Evolutionary conservation across 2,329 filamentous ascomycete species (phyloP).

Genomic region (Pyricularia pennisetigena): DNA sequence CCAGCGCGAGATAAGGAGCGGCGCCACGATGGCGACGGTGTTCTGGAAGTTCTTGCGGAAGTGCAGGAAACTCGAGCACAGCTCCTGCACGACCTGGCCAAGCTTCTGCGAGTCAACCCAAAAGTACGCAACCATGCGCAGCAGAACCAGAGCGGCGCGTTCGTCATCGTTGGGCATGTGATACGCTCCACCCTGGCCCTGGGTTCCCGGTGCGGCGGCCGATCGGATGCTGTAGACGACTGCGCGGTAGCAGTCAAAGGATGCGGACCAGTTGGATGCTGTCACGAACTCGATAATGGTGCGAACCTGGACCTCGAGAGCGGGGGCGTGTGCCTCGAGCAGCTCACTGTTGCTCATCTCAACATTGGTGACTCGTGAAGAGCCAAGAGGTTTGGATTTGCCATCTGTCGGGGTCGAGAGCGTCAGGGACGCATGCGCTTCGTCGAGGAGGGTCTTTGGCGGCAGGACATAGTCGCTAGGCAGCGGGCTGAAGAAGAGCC

Average conservation of each 20-base stretch:
- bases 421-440: conserved; percentile 20
- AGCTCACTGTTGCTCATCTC: conserved; percentile 21
- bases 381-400: not conserved
- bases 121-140: conserved; percentile 51
- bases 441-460: conserved; percentile 46
- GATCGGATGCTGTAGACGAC: conserved; percentile 41
- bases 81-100: conserved; percentile 51
- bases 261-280: conserved; percentile 51
- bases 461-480: conserved; percentile 47
- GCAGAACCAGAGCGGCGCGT: conserved; percentile 37
- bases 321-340: conserved; percentile 25
- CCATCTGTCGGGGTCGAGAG: not conserved
- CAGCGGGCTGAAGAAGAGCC: conserved; percentile 46
- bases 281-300: conserved; percentile 53
- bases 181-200: conserved; percentile 26
- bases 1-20: conserved; percentile 55
- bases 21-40: conserved; percentile 51
- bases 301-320: conserved; percentile 46
- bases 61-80: conserved; percentile 58
- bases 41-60: conserved; percentile 55
- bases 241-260: conserved; percentile 48
- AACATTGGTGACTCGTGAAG: conserved; percentile 12
- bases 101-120: conserved; percentile 56
- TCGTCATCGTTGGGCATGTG: conserved; percentile 37
- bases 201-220: conserved; percentile 12